phyloP scores from a whole-genome alignment of 2,329 filamentous ascomycete genomes.

The Fusarium sp. region DNA sequence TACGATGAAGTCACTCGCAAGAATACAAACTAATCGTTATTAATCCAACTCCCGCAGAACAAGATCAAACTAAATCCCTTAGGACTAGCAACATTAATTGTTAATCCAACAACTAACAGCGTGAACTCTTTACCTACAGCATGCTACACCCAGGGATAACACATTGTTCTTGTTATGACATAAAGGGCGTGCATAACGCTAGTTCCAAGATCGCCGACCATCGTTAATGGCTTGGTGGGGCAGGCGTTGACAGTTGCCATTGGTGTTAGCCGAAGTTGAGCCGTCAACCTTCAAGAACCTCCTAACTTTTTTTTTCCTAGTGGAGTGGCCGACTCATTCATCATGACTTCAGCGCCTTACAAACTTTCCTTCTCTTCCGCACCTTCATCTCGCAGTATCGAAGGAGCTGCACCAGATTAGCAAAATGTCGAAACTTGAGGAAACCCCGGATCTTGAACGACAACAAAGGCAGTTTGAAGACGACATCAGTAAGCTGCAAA shows the following conservation, averaged over 20 bases:
- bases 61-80: background rate
- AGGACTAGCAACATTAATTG: background rate
- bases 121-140: background rate
- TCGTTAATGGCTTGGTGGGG: constrained; percentile 2
- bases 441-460: constrained; percentile 78
- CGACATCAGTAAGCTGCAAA: constrained; percentile 77
- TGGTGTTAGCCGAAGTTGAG: constrained; percentile 46
- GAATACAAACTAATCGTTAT: background rate
- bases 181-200: constrained; percentile 34
- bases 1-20: background rate
- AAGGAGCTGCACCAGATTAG: constrained; percentile 27
- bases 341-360: constrained; percentile 28
- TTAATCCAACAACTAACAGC: background rate
- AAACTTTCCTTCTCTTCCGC: constrained; percentile 27
- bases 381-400: constrained; percentile 12
- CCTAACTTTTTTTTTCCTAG: constrained; percentile 30
- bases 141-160: background rate
- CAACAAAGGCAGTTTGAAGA: constrained; percentile 83
- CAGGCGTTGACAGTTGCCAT: background rate
- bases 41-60: background rate
- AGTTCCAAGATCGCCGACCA: constrained; percentile 9
- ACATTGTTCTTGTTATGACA: constrained; percentile 1
- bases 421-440: constrained; percentile 60
- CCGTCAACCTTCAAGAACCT: constrained; percentile 37
- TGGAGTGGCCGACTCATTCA: constrained; percentile 26